Evolutionary conservation across 2,329 filamentous ascomycete species (phyloP).

Genomic region (Fusarium liriodendri): DNA sequence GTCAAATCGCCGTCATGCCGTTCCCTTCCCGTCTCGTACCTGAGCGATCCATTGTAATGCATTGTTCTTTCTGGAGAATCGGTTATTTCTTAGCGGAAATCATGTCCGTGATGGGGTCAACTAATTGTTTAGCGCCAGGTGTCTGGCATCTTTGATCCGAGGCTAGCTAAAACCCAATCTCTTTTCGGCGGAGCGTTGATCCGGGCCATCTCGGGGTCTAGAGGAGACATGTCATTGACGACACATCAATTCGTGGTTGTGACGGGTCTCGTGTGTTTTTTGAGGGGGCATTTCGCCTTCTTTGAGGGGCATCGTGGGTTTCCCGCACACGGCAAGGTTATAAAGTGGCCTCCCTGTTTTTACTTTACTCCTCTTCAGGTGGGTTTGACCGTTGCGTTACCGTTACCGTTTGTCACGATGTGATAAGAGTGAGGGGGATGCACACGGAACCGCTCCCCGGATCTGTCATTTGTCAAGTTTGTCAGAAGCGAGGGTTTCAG

Average conservation of each 20-base stretch:
- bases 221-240: not conserved
- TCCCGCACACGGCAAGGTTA: not conserved
- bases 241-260: not conserved
- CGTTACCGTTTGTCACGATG: not conserved
- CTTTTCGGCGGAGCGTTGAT: not conserved
- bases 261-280: not conserved
- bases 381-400: not conserved
- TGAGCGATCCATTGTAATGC: not conserved
- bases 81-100: not conserved
- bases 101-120: not conserved
- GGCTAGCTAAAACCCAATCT: not conserved
- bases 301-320: not conserved
- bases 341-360: not conserved
- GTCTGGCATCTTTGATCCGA: not conserved
- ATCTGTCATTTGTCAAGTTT: not conserved
- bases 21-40: not conserved
- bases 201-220: not conserved
- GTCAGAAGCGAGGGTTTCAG: not conserved
- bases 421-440: constrained; percentile 1
- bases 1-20: not conserved
- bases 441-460: not conserved
- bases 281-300: not conserved
- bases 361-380: not conserved
- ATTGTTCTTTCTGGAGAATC: not conserved
- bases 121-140: not conserved